Conservation (phyloP, 2,329 filamentous ascomycete genomes). For the Fusarium albosuccineum region DNA sequence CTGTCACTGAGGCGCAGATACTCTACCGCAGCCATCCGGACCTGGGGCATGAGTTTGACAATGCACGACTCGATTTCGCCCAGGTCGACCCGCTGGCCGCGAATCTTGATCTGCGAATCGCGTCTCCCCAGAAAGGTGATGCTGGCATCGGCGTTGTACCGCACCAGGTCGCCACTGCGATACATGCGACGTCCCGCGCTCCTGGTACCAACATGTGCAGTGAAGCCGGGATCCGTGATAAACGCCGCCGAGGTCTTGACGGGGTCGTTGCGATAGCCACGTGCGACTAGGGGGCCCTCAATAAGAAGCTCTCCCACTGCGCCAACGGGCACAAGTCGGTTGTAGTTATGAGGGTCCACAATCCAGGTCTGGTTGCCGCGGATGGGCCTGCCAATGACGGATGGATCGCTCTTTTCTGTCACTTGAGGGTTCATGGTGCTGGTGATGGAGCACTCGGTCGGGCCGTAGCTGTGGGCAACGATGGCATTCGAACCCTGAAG, state of each 20-base stretch:
- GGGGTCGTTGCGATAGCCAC: slow-evolving; percentile 2
- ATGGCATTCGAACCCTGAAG: slow-evolving; percentile 2
- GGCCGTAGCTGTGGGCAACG: background rate
- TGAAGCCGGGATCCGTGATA: background rate
- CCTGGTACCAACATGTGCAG: background rate
- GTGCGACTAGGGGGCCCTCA: background rate
- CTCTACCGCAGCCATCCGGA: background rate
- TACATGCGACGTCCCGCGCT: background rate
- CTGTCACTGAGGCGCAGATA: slow-evolving; percentile 1
- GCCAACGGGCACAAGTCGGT: slow-evolving; percentile 1
- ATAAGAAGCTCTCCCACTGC: slow-evolving; percentile 4
- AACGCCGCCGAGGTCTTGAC: slow-evolving; percentile 3
- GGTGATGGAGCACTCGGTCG: background rate
- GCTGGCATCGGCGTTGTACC: slow-evolving; percentile 1
- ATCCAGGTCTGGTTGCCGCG: slow-evolving; percentile 1
- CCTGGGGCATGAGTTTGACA: slow-evolving; percentile 2
- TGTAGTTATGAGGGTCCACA: background rate
- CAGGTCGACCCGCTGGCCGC: background rate
- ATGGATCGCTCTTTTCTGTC: slow-evolving; percentile 1
- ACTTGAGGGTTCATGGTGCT: background rate
- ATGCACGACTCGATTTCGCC: slow-evolving; percentile 1
- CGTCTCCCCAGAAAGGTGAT: background rate
- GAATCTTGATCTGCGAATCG: slow-evolving; percentile 3
- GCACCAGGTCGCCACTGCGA: slow-evolving; percentile 1
- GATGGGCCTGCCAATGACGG: slow-evolving; percentile 3